These are phyloP conservation scores for Trematosphaeria pertusa DNA, from an alignment of 2,329 filamentous ascomycete genomes.

Conservation along the genomic window DNA sequence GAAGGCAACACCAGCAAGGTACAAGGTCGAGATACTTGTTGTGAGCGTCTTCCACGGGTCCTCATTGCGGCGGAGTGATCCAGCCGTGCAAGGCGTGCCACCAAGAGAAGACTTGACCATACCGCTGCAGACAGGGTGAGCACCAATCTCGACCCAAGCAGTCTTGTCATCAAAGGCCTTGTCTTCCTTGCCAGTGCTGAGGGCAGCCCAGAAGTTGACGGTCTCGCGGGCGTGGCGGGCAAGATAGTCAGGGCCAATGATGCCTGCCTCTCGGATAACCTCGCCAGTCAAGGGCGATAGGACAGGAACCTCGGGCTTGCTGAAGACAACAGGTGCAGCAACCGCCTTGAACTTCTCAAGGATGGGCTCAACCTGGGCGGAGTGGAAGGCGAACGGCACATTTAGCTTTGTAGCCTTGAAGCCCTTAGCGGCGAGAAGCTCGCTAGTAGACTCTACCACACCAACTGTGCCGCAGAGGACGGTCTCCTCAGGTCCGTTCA, in stretches of 20 bases:
- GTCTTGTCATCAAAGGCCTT: conserved; percentile 70
- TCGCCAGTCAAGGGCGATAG: conserved; percentile 72
- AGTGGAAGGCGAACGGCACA: conserved; percentile 72
- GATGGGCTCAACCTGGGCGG: conserved; percentile 69
- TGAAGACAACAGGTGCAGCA: conserved; percentile 63
- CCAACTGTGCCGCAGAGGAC: conserved; percentile 72
- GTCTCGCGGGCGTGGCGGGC: conserved; percentile 70
- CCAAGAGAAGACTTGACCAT: conserved; percentile 72
- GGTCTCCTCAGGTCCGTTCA: conserved; percentile 77
- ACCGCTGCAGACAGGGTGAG: conserved; percentile 71
- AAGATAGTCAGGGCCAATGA: conserved; percentile 68
- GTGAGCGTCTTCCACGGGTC: conserved; percentile 69
- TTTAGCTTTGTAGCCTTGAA: conserved; percentile 69
- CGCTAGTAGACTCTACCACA: conserved; percentile 62
- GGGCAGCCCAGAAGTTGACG: conserved; percentile 71
- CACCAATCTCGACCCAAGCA: conserved; percentile 76
- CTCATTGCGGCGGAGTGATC: conserved; percentile 69
- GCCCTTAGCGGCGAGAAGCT: conserved; percentile 58
- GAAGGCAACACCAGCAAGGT: conserved; percentile 67
- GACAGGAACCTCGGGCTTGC: conserved; percentile 65
- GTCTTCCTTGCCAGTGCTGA: conserved; percentile 65
- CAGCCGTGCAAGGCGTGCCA: conserved; percentile 60
- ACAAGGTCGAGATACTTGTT: conserved; percentile 64
- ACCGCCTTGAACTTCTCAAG: conserved; percentile 65
- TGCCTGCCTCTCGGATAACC: conserved; percentile 63